phyloP scores from a whole-genome alignment of 192 early-diverging fungal genomes.

The Coemansia sp. region DNA sequence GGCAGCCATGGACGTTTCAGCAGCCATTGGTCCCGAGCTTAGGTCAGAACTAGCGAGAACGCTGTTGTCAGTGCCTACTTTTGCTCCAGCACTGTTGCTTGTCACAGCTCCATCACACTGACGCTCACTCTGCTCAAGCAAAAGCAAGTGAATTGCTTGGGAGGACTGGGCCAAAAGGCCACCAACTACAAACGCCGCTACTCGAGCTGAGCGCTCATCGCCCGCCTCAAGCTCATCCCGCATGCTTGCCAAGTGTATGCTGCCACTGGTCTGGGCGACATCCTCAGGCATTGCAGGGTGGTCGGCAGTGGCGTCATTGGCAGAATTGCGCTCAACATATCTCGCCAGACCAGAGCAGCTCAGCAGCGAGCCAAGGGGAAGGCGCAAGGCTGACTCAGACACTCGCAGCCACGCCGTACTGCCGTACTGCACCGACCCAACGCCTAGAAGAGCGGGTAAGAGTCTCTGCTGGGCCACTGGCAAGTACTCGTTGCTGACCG shows the following conservation, averaged over 20 bases:
- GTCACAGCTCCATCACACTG: background rate
- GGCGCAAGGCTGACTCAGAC: constrained; percentile 10
- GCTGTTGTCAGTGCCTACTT: background rate
- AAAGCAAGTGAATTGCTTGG: constrained; percentile 8
- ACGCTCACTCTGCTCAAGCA: background rate
- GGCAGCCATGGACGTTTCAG: background rate
- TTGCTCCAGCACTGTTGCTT: background rate
- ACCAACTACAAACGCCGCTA: constrained; percentile 16
- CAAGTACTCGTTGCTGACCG: constrained; percentile 25
- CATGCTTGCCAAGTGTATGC: no score
- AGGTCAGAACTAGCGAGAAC: background rate
- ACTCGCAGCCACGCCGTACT: constrained; percentile 32
- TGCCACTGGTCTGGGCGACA: no score
- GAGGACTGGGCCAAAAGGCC: constrained; percentile 22
- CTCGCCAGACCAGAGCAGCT: constrained; percentile 19
- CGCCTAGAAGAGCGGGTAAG: constrained; percentile 16
- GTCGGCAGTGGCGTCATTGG: background rate
- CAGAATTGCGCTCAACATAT: background rate
- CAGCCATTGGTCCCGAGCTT: background rate
- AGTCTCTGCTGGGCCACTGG: constrained; percentile 17
- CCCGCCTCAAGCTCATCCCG: constrained; percentile 4
- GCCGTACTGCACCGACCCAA: constrained; percentile 31
- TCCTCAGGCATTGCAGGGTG: no score
- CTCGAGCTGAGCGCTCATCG: constrained; percentile 24
- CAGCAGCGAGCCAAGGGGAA: constrained; percentile 12